phyloP scores from a whole-genome alignment of 768 basidiomycete genomes.

The Leccinum incarnatum region DNA sequence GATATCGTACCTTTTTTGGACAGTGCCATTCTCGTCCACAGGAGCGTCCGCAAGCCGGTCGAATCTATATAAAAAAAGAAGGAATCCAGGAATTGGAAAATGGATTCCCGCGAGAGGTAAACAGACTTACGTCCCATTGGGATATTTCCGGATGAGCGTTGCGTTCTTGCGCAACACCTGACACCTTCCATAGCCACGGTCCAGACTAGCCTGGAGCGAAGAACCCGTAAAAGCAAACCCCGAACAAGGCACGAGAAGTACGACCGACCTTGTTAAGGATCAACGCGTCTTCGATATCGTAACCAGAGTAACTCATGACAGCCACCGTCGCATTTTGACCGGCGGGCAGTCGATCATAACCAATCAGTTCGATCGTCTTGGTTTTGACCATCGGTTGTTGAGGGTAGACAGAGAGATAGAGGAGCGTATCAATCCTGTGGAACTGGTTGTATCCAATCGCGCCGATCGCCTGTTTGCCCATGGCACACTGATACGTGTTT shows the following conservation, averaged over 20 bases:
- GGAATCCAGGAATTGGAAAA: conserved; percentile 1
- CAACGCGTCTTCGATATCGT: conserved; percentile 98
- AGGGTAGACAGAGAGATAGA: conserved; percentile 97
- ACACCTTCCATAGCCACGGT: conserved; percentile 96
- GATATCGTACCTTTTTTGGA: conserved; percentile 84
- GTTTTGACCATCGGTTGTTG: conserved; percentile 99
- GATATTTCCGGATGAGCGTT: conserved; percentile 92
- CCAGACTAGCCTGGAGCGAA: conserved; percentile 74
- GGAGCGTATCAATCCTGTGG: conserved; percentile 93
- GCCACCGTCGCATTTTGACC: conserved; percentile 98
- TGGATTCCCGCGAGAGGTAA: conserved; percentile 11
- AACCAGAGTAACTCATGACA: conserved; percentile 99
- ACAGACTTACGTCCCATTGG: conserved; percentile 89
- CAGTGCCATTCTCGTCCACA: conserved; percentile 73
- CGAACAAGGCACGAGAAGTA: conserved; percentile 5
- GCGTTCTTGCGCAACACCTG: conserved; percentile 96
- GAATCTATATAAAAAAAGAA: conserved; percentile 47
- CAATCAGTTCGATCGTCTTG: conserved; percentile 94
- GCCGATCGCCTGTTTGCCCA: conserved; percentile 99
- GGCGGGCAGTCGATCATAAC: conserved; percentile 94
- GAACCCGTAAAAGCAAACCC: conserved; percentile 2
- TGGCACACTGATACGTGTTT: conserved; percentile 99
- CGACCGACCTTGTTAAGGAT: conserved; percentile 82
- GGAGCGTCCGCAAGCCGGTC: conserved; percentile 95
- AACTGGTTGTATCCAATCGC: conserved; percentile 98